phyloP scores from a whole-genome alignment of 2,329 filamentous ascomycete species.

The Colletotrichum endophyticum region DNA sequence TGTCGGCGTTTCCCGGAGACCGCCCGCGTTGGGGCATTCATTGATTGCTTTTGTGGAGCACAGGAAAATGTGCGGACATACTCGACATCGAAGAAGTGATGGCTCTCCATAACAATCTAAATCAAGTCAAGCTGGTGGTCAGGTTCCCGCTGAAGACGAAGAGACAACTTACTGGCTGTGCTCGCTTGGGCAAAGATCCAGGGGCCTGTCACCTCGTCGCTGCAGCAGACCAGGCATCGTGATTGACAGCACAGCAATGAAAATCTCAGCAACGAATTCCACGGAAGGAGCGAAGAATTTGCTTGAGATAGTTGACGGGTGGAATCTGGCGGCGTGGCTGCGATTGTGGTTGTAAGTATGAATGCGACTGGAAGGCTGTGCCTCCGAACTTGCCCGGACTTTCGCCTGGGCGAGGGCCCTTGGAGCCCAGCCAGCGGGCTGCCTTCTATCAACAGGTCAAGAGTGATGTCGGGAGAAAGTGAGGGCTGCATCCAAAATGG shows the following conservation, averaged over 20 bases:
- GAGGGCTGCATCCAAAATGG: neutral
- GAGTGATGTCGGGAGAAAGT: neutral
- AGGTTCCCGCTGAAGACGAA: neutral
- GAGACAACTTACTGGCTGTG: neutral
- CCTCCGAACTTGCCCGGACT: neutral
- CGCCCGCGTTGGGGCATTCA: neutral
- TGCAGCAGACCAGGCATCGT: neutral
- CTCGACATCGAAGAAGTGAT: neutral
- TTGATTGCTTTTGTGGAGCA: neutral
- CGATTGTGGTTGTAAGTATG: neutral
- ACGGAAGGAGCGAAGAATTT: neutral
- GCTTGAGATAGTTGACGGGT: neutral
- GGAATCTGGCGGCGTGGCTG: neutral
- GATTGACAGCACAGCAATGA: neutral
- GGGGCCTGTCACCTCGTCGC: neutral
- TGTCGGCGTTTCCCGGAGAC: neutral
- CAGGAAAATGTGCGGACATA: neutral
- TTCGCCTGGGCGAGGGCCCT: neutral
- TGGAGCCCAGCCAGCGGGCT: neutral
- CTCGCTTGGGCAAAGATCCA: neutral
- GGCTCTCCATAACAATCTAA: neutral
- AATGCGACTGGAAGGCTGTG: neutral
- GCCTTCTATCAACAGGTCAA: neutral
- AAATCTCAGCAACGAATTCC: neutral
- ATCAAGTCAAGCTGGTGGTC: neutral